Base-by-base conservation (phyloP, 1,139 yeast genomes). In the Chernovozyma aurita region DNA sequence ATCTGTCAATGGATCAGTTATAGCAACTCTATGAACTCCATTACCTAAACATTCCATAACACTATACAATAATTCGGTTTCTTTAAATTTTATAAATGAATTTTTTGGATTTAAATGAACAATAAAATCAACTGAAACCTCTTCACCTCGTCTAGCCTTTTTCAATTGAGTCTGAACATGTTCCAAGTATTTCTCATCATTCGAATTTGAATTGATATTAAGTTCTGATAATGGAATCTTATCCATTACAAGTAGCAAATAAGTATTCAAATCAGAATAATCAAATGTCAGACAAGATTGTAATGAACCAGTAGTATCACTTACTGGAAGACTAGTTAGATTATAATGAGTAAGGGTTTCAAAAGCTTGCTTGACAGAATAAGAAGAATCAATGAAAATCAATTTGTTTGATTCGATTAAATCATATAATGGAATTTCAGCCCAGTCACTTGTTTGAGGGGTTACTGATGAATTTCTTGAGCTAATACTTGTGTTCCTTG, bases 21-120 rank as follows among this genome's bases (percentile, higher is more conserved):
- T 85, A 16, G 97, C 96, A 28, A 90, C 77, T 53, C 97, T 73
- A 60, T 92, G 97, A 8, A 87, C 95, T 7, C 97, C 97, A 34
- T 84, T 77, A 17, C 96, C 97, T 41, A 90, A 69, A 14, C 85
- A 80, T 56, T 86, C 95, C 50, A 85, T 85, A 2, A 85, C 97
- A 3, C 78, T 71, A 30, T 80, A 70, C 37, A 90, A 65, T 18
- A 81, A 74, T 38, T 85, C 90, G 24, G 70, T 53, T 49, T 86
- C 88, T 33, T 77, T 73, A 39, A 90, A 68, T 50, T 83, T 83
- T 40, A 84, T 73, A 54, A 88, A 86, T 11, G 95, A 95, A 52
- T 87, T 92, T 52, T 88, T 88, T 33, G 88, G 87, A 28, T 92
- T 85, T 43, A 88, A 65, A 51, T 78, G 77, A 36, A 85, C 77